Evolutionary conservation across 345 rosid species (phyloP).

Genomic region (Raphanus sativus): DNA sequence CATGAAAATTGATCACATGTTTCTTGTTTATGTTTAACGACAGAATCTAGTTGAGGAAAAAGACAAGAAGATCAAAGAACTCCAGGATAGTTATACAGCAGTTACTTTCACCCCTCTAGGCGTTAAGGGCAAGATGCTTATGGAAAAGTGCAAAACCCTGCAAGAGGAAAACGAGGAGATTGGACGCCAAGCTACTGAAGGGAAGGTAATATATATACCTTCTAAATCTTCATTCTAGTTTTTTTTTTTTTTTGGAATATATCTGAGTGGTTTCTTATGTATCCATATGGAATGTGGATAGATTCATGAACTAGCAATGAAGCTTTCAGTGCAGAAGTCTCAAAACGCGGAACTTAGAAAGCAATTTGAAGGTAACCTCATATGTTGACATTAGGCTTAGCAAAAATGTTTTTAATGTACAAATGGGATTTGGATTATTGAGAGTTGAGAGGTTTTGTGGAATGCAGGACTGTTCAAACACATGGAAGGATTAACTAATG

Average conservation of each 20-base stretch:
- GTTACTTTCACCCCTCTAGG: conserved; percentile 86
- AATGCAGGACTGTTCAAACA: conserved; percentile 63
- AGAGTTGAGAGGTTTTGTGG: conserved; percentile 18
- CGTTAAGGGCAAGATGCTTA: conserved; percentile 92
- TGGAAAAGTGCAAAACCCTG: conserved; percentile 90
- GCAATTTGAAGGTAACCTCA: conserved; percentile 77
- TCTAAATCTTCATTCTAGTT: conserved; percentile 7
- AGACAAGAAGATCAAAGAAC: conserved; percentile 93
- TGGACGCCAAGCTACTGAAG: conserved; percentile 93
- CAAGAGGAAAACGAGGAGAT: conserved; percentile 99
- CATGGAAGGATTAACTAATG: conserved; percentile 72
- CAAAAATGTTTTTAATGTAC: not conserved
- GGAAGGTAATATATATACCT: conserved; percentile 55
- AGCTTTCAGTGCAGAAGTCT: conserved; percentile 84
- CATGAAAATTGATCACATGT: not conserved
- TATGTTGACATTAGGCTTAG: not conserved
- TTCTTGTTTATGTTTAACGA: not conserved
- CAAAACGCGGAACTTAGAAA: conserved; percentile 77
- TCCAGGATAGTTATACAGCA: conserved; percentile 86
- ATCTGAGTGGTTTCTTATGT: conserved; percentile 9
- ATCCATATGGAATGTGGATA: conserved; percentile 5
- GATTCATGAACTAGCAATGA: conserved; percentile 84
- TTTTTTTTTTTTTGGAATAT: not conserved
- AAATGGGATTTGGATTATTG: conserved; percentile 16
- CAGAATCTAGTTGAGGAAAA: conserved; percentile 94